Evolutionary conservation across 2,329 filamentous ascomycete genomes (phyloP).

Genomic region (Diaporthe sp.): DNA sequence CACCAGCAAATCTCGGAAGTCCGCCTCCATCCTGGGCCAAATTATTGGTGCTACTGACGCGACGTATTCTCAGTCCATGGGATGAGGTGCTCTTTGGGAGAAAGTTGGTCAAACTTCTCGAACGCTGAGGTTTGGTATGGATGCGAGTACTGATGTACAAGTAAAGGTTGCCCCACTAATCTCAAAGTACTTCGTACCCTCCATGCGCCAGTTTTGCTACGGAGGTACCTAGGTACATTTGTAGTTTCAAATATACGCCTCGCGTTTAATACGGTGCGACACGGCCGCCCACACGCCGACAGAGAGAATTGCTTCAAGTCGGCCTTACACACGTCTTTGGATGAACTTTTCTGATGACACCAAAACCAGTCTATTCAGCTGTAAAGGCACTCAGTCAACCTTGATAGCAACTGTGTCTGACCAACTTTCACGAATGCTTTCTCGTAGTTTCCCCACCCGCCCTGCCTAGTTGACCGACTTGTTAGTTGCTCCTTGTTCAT

Average conservation of each 20-base stretch:
- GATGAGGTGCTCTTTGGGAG: background rate
- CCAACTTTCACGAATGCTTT: background rate
- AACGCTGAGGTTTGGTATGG: background rate
- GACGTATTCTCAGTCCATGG: constrained; percentile 2
- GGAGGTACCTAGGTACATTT: background rate
- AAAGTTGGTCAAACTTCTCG: background rate
- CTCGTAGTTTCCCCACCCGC: background rate
- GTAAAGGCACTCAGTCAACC: background rate
- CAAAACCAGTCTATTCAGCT: background rate
- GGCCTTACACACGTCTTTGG: background rate
- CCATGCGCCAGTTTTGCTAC: background rate
- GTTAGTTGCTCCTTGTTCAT: background rate
- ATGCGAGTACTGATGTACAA: background rate
- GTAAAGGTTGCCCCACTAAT: background rate
- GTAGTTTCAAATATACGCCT: background rate
- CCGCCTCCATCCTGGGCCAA: constrained; percentile 36
- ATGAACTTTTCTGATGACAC: background rate
- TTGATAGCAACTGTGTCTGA: background rate
- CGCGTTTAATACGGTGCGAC: background rate
- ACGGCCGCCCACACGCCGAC: background rate
- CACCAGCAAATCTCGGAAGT: constrained; percentile 27
- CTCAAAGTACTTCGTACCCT: constrained; percentile 9
- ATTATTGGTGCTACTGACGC: background rate
- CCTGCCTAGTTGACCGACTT: background rate
- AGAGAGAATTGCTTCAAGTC: background rate